Base-by-base conservation (phyloP, 441 rosid species). In the Adansonia madagascariensis region DNA sequence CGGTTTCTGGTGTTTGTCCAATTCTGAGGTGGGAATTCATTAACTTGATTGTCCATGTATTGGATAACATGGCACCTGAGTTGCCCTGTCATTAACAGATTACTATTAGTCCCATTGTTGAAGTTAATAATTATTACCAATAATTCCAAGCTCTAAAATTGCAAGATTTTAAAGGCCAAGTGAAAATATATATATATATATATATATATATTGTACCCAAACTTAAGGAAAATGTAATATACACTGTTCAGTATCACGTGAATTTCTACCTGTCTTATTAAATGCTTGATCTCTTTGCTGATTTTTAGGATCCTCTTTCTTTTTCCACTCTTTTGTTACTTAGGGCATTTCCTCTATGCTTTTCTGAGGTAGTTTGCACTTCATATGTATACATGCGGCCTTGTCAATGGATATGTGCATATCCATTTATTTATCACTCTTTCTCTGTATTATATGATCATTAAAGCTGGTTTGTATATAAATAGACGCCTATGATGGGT, bases 191-290 rank as follows among this genome's bases (percentile, higher is more conserved):
- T 66, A 65, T 65, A 35, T 35, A 35, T 35, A 35, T 35, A 35
- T 35, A 35, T 35, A 35, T 35, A 35, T 35, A 4, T 35, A 27
- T 10, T 22, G 15, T 20, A 59, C 35, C 15, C 24, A 56, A 56
- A 56, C 60, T 56, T 17, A 57, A 57, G 56, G 73, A 68, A 46
- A 68, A 68, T 63, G 67, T 68, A 46, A 68, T 46, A 68, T 46
- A 44, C 2, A 10, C 17, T 46, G 55, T 68, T 68, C 41, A 47
- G 6, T 46, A 20, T 46, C 22, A 22, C 41, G 22, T 69, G 18
- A 69, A 57, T 68, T 63, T 31, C 47, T 64, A 4, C 15, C 65
- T 4, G 41, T 24, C 65, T 12, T 22, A 24, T 60, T 60, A 60
- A 31, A 11, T 22, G 44, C 20, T 63, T 0, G 68, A n/a, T 35